Evolutionary conservation across 139 green algal genomes (phyloP), one percentile per base, ranked within the genome.

Genomic region (Chlamydomonas incerta): DNA sequence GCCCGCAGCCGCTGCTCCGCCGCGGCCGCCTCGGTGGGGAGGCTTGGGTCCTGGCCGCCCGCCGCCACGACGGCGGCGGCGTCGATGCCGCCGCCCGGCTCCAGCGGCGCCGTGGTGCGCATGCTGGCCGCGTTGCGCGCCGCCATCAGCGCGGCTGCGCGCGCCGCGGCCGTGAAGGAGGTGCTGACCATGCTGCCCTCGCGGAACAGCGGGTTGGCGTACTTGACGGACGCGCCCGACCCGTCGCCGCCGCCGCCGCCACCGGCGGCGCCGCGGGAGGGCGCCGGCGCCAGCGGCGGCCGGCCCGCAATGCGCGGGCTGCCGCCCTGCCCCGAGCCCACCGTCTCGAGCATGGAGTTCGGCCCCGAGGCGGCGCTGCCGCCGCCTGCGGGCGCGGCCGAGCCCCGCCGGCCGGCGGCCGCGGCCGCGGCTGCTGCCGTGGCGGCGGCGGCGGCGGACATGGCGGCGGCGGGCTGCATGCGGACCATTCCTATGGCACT

Each of bases 171-270:
- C 8, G 37, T 57, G 74, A 81, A 55, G 13, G 75, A 82, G 26
- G 20, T 69, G 74, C 74, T 82, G 29, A 37, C 55, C 35, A 46
- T n/a, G 15, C 28, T 33, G 17, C 76, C 76, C 62, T 73, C 76
- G 5, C 63, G 62, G 62, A 83, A 83, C 37, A 83, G 37, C 37
- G 76, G 76, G 76, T 83, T 83, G 10, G 63, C 62, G 47, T 50
- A 83, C 20, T 29, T 34, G 52, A 18, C 73, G 33, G 15, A n/a
- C n/a, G n/a, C n/a, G n/a, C n/a, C n/a, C n/a, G n/a, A n/a, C n/a
- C n/a, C n/a, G n/a, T n/a, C 20, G 52, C 52, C 73, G 23, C 10
- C 23, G 33, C 28, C 73, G 26, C n/a, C 52, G 26, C 55, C 31
- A 17, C 52, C 55, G 52, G 33, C 52, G 33, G 62, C 28, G 13